Percentiles rank a stretch among this genome's conserved stretches.
Evolutionary conservation across 2,329 filamentous ascomycete species (phyloP).

Genomic region (Ophiostoma populinum): DNA sequence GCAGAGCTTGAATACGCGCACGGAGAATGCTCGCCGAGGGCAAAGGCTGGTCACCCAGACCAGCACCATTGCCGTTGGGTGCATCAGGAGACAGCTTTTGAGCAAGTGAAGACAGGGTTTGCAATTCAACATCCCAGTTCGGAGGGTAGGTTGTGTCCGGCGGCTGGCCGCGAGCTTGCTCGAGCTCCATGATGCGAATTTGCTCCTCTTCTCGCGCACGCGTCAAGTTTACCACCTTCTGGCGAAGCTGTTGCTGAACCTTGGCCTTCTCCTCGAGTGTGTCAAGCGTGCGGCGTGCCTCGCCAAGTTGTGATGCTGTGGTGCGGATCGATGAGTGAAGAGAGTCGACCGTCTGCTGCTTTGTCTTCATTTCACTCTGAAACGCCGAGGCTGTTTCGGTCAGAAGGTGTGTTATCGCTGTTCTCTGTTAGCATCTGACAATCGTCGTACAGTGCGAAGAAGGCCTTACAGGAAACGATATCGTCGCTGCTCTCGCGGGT

Average conservation of each 20-base stretch:
- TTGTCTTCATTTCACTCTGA: slow-evolving; percentile 61
- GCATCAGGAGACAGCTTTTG: slow-evolving; percentile 7
- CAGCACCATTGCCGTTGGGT: slow-evolving; percentile 17
- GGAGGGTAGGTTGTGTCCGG: slow-evolving; percentile 26
- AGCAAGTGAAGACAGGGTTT: slow-evolving; percentile 22
- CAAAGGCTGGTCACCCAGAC: slow-evolving; percentile 25
- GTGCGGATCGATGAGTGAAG: slow-evolving; percentile 69
- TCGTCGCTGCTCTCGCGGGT: slow-evolving; percentile 61
- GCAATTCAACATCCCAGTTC: slow-evolving; percentile 38
- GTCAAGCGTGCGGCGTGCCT: slow-evolving; percentile 59
- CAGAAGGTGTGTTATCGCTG: slow-evolving; percentile 69
- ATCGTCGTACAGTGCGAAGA: not conserved
- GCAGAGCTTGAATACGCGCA: slow-evolving; percentile 53
- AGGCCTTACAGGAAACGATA: slow-evolving; percentile 55
- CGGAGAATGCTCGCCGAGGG: slow-evolving; percentile 45
- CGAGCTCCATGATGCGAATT: slow-evolving; percentile 29
- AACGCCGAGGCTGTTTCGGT: slow-evolving; percentile 65
- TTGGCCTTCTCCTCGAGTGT: slow-evolving; percentile 47
- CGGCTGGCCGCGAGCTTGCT: slow-evolving; percentile 23
- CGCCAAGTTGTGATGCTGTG: slow-evolving; percentile 60
- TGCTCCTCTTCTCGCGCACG: slow-evolving; percentile 58
- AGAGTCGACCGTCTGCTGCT: slow-evolving; percentile 68
- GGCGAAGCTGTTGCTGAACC: slow-evolving; percentile 46
- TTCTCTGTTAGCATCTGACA: slow-evolving; percentile 16
- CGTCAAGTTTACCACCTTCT: slow-evolving; percentile 64